These are phyloP conservation scores for Zostera marina DNA, from an alignment of 116 monocot species.

Conservation along the genomic window DNA sequence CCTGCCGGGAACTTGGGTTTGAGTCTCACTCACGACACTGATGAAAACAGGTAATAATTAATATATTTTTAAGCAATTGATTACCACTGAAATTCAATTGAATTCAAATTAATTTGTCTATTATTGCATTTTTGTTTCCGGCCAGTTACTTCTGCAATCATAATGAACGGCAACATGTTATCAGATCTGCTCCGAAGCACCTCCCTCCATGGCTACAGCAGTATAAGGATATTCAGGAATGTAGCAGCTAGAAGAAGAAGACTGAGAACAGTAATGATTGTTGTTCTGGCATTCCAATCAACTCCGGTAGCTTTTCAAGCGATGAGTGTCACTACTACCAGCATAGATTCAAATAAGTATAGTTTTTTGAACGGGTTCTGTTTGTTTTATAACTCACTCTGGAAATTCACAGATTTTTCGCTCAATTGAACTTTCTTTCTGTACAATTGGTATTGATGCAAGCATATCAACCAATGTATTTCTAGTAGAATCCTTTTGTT, in stretches of 20 bases:
- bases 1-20: conserved; percentile 47
- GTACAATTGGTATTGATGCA: conserved; percentile 27
- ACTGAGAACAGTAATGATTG: no score
- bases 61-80: no score
- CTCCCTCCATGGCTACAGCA: conserved; percentile 71
- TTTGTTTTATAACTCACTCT: conserved; percentile 39
- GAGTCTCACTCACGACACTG: no score
- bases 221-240: conserved; percentile 44
- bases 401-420: conserved; percentile 28
- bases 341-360: conserved; percentile 38
- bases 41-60: no score
- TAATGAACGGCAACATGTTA: conserved; percentile 3
- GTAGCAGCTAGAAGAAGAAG: background rate
- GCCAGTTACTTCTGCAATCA: background rate
- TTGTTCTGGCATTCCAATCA: no score
- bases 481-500: background rate
- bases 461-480: conserved; percentile 23
- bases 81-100: no score
- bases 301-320: conserved; percentile 23
- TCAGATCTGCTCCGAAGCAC: conserved; percentile 16
- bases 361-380: conserved; percentile 33
- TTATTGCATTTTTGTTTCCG: background rate
- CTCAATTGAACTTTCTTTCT: conserved; percentile 34
- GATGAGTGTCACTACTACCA: conserved; percentile 10
- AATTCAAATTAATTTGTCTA: background rate